A percentile compares a stretch with the other conserved stretches of the same genome.
Evolutionary conservation across 139 green algal genomes (phyloP).

Genomic region (Mesotaenium endlicherianum): DNA sequence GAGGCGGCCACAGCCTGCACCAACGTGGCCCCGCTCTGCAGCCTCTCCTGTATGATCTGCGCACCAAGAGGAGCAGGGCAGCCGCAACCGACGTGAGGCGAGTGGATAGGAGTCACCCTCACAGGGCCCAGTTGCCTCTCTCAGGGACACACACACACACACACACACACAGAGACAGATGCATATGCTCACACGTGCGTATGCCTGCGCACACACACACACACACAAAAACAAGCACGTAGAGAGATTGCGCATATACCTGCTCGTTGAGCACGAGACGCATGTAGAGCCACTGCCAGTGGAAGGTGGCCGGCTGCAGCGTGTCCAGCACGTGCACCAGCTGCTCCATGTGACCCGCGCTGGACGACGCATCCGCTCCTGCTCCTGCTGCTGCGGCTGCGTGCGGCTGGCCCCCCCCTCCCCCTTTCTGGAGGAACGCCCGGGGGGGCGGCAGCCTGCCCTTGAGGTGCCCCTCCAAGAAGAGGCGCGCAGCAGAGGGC

Average conservation of each 20-base stretch:
- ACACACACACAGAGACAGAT: no score
- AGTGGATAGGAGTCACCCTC: no score
- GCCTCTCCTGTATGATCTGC: constrained; percentile 30
- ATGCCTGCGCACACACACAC: no score
- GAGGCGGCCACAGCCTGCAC: not conserved
- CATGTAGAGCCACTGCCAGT: constrained; percentile 38
- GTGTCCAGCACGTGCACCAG: constrained; percentile 23
- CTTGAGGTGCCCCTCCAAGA: constrained; percentile 10
- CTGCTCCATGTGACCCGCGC: not conserved
- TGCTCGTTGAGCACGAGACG: constrained; percentile 47
- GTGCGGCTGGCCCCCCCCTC: not conserved
- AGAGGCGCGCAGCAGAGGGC: not conserved
- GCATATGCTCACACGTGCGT: no score
- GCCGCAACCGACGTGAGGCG: no score
- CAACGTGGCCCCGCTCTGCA: not conserved
- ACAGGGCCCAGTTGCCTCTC: not conserved
- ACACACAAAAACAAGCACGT: no score
- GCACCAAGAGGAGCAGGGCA: no score
- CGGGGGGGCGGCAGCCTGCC: not conserved
- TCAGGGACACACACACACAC: not conserved
- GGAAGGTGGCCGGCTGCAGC: constrained; percentile 16
- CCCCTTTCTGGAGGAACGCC: no score
- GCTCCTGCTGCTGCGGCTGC: not conserved
- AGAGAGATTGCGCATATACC: no score
- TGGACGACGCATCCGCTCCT: not conserved